Evolutionary conservation across 139 green algal species (phyloP).

Genomic region (Axilococcus clingmanii): DNA sequence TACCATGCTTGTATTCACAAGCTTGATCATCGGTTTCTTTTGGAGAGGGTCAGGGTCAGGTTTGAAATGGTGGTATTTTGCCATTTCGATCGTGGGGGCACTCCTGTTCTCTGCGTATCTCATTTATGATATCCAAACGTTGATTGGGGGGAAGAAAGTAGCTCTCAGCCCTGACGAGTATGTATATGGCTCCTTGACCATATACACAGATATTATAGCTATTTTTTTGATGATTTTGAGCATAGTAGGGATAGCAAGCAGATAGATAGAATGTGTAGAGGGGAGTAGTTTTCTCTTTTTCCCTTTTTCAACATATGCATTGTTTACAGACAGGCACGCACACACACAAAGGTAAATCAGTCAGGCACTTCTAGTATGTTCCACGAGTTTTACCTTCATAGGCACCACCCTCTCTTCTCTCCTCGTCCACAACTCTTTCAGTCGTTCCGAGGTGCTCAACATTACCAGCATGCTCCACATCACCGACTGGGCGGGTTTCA

Average conservation of each 20-base stretch:
- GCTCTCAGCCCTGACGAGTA: conserved; percentile 42
- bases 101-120: conserved; percentile 44
- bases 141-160: conserved; percentile 37
- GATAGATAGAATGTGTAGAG: background rate
- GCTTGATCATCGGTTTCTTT: conserved; percentile 30
- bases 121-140: conserved; percentile 36
- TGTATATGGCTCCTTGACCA: conserved; percentile 27
- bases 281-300: too few species aligned
- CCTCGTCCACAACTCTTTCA: background rate
- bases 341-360: too few species aligned
- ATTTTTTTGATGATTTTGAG: conserved; percentile 24
- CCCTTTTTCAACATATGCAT: too few species aligned
- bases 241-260: conserved; percentile 13
- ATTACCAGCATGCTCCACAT: background rate
- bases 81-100: conserved; percentile 23
- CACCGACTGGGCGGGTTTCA: background rate
- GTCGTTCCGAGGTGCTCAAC: background rate
- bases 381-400: too few species aligned
- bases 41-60: too few species aligned
- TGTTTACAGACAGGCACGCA: too few species aligned
- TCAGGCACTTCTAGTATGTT: too few species aligned
- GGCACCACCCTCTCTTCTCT: too few species aligned
- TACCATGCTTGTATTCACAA: conserved; percentile 26
- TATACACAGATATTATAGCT: conserved; percentile 49
- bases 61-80: conserved; percentile 29